phyloP scores from a whole-genome alignment of 176 grass and related monocot genomes.

The Musa troglodytarum region DNA sequence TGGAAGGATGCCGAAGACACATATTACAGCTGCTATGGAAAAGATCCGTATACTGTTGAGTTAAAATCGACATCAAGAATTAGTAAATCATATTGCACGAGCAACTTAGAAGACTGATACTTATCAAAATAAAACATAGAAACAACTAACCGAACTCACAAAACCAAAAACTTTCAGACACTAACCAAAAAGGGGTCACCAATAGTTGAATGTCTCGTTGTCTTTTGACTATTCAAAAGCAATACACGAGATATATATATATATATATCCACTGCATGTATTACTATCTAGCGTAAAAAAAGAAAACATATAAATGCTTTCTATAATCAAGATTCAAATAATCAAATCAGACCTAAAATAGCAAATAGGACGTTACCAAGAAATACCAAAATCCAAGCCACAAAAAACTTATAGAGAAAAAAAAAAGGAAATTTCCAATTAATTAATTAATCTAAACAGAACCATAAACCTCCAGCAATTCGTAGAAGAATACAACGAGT shows the following conservation, averaged over 20 bases:
- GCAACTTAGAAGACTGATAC: neutral
- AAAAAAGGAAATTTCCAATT: neutral
- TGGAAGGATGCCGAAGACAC: slow-evolving; percentile 75
- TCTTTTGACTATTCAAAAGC: no score
- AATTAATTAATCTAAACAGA: neutral
- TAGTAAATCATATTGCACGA: neutral
- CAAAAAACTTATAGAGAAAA: neutral
- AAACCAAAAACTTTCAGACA: no score
- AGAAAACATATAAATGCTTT: neutral
- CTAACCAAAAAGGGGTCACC: no score
- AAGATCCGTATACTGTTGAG: slow-evolving; percentile 77
- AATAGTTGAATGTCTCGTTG: no score
- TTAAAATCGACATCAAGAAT: slow-evolving; percentile 2
- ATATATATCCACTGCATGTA: no score
- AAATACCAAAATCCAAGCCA: neutral
- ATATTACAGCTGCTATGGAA: slow-evolving; percentile 67
- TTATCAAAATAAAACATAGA: neutral
- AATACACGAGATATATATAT: no score
- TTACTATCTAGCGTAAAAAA: neutral
- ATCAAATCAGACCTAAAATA: neutral
- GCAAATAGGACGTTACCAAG: no score
- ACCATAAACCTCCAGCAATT: neutral
- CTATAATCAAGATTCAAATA: neutral
- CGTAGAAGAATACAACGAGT: neutral
- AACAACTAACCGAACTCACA: neutral